A percentile compares a stretch with the other conserved stretches of the same genome.
Evolutionary conservation across 2,329 filamentous ascomycete species (phyloP).

Genomic region (Monosporascus cannonballus): DNA sequence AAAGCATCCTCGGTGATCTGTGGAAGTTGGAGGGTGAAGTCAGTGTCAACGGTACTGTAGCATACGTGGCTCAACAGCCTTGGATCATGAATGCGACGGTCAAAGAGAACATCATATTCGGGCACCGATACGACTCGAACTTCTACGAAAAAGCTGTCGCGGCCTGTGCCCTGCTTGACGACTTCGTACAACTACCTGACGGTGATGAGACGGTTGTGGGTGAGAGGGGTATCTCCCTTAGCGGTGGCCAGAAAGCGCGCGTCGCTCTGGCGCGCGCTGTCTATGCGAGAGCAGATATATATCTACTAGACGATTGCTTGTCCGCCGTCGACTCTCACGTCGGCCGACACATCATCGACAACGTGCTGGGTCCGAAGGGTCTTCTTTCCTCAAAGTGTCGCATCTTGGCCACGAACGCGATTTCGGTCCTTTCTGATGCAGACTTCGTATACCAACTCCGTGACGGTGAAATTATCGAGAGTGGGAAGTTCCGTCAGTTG

Average conservation of each 20-base stretch:
- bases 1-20: constrained; percentile 82
- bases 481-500: constrained; percentile 84
- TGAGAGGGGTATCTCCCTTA: constrained; percentile 92
- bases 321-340: constrained; percentile 99
- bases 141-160: constrained; percentile 93
- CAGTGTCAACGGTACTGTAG: constrained; percentile 71
- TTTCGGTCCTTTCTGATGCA: constrained; percentile 81
- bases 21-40: constrained; percentile 86
- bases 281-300: constrained; percentile 94
- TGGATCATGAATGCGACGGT: constrained; percentile 99
- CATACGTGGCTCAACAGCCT: constrained; percentile 86
- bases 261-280: constrained; percentile 89
- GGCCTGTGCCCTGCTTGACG: constrained; percentile 84
- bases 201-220: constrained; percentile 96
- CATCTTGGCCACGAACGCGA: constrained; percentile 91
- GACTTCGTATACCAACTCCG: constrained; percentile 83
- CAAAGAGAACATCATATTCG: constrained; percentile 95
- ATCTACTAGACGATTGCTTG: constrained; percentile 87
- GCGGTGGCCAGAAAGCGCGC: constrained; percentile 92
- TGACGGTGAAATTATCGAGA: constrained; percentile 77
- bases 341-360: constrained; percentile 88
- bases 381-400: constrained; percentile 81
- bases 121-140: constrained; percentile 83
- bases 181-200: constrained; percentile 88
- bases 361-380: constrained; percentile 81